Evolutionary conservation across 345 rosid genomes (phyloP).

Genomic region (Geranium rotundifolium): DNA sequence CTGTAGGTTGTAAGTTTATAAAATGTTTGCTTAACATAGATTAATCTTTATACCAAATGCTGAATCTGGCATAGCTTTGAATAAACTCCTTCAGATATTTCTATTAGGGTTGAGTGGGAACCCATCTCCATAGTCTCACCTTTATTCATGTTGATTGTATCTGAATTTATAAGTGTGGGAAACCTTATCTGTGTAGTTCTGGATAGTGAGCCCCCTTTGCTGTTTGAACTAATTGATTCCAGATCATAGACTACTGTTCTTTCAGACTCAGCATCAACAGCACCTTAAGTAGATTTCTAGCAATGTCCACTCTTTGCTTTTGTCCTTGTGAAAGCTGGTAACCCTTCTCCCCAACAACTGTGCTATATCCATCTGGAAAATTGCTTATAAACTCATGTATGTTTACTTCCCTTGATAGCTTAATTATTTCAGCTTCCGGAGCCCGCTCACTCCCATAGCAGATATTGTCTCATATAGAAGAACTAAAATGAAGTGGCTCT

Average conservation of each 20-base stretch:
- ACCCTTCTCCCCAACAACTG: conserved; percentile 4
- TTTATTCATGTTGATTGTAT: conserved; percentile 52
- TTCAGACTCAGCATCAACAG: conserved; percentile 26
- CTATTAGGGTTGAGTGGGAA: conserved; percentile 41
- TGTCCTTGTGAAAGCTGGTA: conserved; percentile 1
- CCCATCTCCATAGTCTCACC: conserved; percentile 70
- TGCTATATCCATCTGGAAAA: background rate
- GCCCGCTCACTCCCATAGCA: background rate
- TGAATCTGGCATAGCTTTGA: conserved; percentile 52
- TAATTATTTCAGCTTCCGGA: background rate
- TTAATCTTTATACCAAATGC: conserved; percentile 5
- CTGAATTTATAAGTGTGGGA: conserved; percentile 59
- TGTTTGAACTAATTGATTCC: conserved; percentile 28
- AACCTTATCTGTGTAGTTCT: conserved; percentile 51
- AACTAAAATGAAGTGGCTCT: conserved; percentile 14
- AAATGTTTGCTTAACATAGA: background rate
- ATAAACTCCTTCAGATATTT: conserved; percentile 46
- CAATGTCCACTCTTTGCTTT: conserved; percentile 1
- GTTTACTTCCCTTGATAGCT: background rate
- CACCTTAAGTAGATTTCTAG: background rate
- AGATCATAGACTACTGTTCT: conserved; percentile 41
- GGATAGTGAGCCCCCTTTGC: conserved; percentile 11
- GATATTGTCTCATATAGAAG: conserved; percentile 10
- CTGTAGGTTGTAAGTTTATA: background rate
- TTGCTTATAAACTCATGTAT: conserved; percentile 1